Evolutionary conservation across 345 rosid genomes (phyloP), one percentile per base, ranked within the genome.

Genomic region (Kernera saxatilis): DNA sequence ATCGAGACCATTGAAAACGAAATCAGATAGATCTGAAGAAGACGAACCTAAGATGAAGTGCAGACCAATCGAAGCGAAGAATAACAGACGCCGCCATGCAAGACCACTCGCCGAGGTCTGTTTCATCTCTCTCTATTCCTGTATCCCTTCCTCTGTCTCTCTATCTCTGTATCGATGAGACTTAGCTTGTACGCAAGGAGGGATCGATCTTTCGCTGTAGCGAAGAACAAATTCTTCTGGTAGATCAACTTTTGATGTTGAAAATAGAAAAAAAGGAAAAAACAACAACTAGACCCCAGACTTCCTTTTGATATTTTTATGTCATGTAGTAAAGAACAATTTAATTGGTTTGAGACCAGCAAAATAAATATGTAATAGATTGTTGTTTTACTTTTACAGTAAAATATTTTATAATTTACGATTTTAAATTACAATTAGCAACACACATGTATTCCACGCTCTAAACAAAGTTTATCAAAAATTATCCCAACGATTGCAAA

Each of bases 31-130:
- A 80, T 83, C 82, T 71, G 71, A 53, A 51, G 64, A n/a, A 65
- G 57, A 74, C 74, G 55, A 75, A 87, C 96, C 96, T 81, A 84
- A 46, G 66, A 86, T 15, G 55, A 80, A 79, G 54, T 81, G 91
- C 2, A 82, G 78, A 76, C 19, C 71, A 77, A 87, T 41, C 18
- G 80, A 80, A 63, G 80, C 78, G 72, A 81, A 67, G 26, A 87
- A 59, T 4, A 84, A 23, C 12, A 69, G 27, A 55, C 35, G 55
- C 41, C 67, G 73, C 54, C 68, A 79, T 55, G 85, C 81, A 14
- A 62, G 64, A 80, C 81, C 50, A 64, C 53, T 59, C 45, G 60
- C 64, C 12, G 52, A 64, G 65, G 63, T 74, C 59, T 64, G 78
- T 65, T 63, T 72, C 92, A 82, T 77, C 56, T 63, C 72, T 74